Percentiles rank a stretch among this genome's conserved stretches.
These are phyloP conservation scores for Solanum stenotomum DNA, from an alignment of 257 asterid species.

Conservation along the genomic window DNA sequence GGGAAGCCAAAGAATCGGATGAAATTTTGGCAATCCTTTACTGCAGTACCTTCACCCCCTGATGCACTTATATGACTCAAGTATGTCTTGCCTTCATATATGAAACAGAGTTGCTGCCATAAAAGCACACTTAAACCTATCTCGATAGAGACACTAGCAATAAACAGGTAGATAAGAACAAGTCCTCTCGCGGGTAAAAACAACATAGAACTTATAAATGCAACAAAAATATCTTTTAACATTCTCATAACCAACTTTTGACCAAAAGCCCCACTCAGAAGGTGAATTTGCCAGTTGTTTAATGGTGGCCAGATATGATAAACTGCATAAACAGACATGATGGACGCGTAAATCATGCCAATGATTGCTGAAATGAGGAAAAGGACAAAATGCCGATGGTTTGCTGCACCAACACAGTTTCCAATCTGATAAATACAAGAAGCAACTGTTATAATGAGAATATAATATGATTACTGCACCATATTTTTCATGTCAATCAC, in stretches of 20 bases:
- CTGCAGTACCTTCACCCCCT: conserved; percentile 34
- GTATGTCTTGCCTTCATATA: conserved; percentile 79
- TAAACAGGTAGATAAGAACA: conserved; percentile 63
- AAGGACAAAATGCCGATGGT: conserved; percentile 63
- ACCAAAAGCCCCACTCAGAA: conserved; percentile 10
- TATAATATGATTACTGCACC: not conserved
- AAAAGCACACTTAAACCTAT: conserved; percentile 66
- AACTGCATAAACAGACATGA: conserved; percentile 51
- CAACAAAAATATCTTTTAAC: conserved; percentile 35
- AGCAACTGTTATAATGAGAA: not conserved
- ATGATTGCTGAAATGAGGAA: conserved; percentile 71
- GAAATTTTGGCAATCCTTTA: conserved; percentile 63
- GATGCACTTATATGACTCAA: conserved; percentile 53
- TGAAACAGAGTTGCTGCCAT: conserved; percentile 85
- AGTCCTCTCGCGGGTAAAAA: conserved; percentile 65
- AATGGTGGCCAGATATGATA: conserved; percentile 45
- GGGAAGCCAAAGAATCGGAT: conserved; percentile 60
- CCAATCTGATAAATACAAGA: conserved; percentile 55
- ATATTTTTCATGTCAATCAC: not conserved
- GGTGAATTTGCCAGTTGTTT: conserved; percentile 8
- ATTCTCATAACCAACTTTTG: conserved; percentile 19
- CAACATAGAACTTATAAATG: conserved; percentile 50
- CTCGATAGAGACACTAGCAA: conserved; percentile 68
- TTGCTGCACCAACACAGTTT: conserved; percentile 84
- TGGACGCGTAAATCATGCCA: conserved; percentile 43